These are phyloP conservation scores for Colletotrichum echinochloae DNA, from an alignment of 2,329 filamentous ascomycete genomes.

Conservation along the genomic window DNA sequence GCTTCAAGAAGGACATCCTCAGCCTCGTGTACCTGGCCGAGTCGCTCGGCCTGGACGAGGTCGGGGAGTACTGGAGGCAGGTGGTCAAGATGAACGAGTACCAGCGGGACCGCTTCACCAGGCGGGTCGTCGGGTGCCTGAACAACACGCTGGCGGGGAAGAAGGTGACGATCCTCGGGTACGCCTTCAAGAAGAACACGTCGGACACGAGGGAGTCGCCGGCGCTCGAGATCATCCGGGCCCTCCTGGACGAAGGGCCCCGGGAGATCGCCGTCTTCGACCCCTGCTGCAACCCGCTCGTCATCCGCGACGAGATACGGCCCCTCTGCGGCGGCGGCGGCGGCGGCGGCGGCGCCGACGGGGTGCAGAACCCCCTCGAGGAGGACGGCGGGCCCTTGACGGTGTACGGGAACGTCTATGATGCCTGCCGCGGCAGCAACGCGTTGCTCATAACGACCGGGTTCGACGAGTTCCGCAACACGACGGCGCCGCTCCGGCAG, in stretches of 20 bases:
- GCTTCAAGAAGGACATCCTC: conserved; percentile 84
- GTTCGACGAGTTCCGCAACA: conserved; percentile 66
- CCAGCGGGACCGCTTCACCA: conserved; percentile 75
- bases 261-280: conserved; percentile 76
- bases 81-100: conserved; percentile 83
- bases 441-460: conserved; percentile 67
- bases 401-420: conserved; percentile 61
- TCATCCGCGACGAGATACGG: conserved; percentile 63
- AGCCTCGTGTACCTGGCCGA: conserved; percentile 82
- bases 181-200: conserved; percentile 84
- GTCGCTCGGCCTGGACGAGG: conserved; percentile 75
- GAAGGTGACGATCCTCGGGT: conserved; percentile 79
- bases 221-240: conserved; percentile 74
- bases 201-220: conserved; percentile 79
- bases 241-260: conserved; percentile 73
- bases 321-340: conserved; percentile 49
- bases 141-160: conserved; percentile 77
- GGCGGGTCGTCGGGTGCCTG: conserved; percentile 73
- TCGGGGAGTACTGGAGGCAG: conserved; percentile 79
- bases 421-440: conserved; percentile 61
- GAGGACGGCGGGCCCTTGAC: conserved; percentile 58
- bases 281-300: conserved; percentile 67
- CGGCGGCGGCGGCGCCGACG: conserved; percentile 44
- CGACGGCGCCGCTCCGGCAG: conserved; percentile 27
- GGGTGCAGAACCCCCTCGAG: conserved; percentile 44